phyloP scores from a whole-genome alignment of 768 basidiomycete genomes.

The Erythrobasidium yunnanense region DNA sequence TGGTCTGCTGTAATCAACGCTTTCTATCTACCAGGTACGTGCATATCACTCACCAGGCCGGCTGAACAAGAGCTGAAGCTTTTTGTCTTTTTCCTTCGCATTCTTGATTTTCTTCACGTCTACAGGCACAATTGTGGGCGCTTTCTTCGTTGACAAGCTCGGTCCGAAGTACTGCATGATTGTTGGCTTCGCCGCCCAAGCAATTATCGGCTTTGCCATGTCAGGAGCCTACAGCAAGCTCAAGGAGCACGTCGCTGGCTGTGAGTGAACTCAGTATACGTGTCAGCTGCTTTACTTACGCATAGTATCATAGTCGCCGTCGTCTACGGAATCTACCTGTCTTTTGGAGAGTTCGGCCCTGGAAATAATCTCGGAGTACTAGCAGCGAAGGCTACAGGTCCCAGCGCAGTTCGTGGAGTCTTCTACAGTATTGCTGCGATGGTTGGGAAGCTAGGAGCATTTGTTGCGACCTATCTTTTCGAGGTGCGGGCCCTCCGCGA shows the following conservation, averaged over 20 bases:
- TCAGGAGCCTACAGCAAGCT: constrained; percentile 64
- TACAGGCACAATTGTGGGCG: constrained; percentile 45
- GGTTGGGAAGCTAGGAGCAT: constrained; percentile 47
- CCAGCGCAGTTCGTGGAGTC: constrained; percentile 21
- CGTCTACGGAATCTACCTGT: constrained; percentile 81
- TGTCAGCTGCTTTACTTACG: constrained; percentile 44
- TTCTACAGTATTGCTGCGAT: constrained; percentile 55
- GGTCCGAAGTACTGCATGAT: constrained; percentile 30
- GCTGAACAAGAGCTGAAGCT: no score
- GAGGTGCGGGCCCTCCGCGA: neutral
- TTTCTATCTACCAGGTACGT: constrained; percentile 53
- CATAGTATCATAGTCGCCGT: constrained; percentile 43
- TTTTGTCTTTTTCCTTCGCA: no score
- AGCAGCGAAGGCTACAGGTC: constrained; percentile 57
- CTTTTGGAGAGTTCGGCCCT: constrained; percentile 77
- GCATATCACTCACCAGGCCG: no score
- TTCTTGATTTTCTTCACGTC: no score
- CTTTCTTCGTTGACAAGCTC: constrained; percentile 41
- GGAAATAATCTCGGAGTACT: constrained; percentile 78
- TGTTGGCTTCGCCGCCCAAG: constrained; percentile 26
- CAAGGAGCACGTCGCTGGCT: constrained; percentile 57
- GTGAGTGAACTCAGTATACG: constrained; percentile 48
- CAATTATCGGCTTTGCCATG: constrained; percentile 62
- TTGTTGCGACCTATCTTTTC: constrained; percentile 41
- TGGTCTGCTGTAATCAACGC: constrained; percentile 42